Base-by-base conservation (phyloP, 1,284 basidiomycete species). In the Chalciporus sp. region DNA sequence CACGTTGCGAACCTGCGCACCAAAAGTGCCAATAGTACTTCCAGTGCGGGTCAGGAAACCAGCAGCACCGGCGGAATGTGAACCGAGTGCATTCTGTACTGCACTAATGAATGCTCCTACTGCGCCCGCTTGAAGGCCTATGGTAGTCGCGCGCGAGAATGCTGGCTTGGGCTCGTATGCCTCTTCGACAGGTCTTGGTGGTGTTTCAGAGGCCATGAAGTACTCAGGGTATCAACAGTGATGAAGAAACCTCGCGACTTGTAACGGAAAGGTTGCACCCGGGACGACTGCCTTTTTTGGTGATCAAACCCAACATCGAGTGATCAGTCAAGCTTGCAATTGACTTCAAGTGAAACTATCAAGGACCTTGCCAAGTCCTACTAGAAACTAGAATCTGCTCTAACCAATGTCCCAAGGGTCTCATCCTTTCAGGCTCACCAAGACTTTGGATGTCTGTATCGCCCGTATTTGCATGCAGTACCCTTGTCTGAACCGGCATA, bases 31-130 rank as follows among this genome's bases (percentile, higher is more conserved):
- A 62, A 82, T 81, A 53, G 86, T 81, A 74, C 69, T 55, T 42
- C 67, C 67, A 19, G 69, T 71, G 29, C 69, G 68, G 27, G 68
- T 72, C 53, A 72, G 49, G 64, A 69, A 70, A 29, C 71, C 71
- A 57, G 69, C 59, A 49, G 70, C 69, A 46, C 68, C 71, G 42
- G 67, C 61, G 42, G 70, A 71, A 51, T 97, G 94, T 51, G 76
- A 81, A 47, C 85, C 83, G 58, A 96, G 75, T 42, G 94, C 88
- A 79, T 95, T 95, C 74, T 94, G 92, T 41, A 94, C 78, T 20
- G 89, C 79, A 65, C 89, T 90, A 71, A 92, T 83, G 68, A 94
- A 80, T 56, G 86, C 77, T 43, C 93, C 93, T 52, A 92, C 84
- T 54, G 80, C 82, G 40, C 83, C 90, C 52, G 83, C 82, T 69